Evolutionary conservation across 2,329 filamentous ascomycete genomes (phyloP).

Genomic region (Didymella lethalis): DNA sequence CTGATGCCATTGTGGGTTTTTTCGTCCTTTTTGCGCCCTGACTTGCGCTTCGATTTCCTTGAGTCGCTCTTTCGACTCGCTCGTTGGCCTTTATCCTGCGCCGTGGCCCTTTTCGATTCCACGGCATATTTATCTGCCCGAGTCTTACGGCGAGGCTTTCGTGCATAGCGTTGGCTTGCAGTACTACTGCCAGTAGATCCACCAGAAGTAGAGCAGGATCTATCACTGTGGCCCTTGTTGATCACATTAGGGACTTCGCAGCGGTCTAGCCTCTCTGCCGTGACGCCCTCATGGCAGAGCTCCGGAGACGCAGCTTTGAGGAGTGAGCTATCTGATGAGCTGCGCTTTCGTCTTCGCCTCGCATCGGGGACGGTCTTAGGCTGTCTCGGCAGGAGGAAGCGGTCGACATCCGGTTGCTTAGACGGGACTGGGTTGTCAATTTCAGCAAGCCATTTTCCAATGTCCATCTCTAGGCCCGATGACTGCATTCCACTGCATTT

Average conservation of each 20-base stretch:
- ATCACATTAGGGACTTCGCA: constrained; percentile 19
- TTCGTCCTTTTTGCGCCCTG: constrained; percentile 48
- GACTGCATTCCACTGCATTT: constrained; percentile 12
- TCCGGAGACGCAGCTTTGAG: constrained; percentile 32
- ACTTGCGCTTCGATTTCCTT: constrained; percentile 46
- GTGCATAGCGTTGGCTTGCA: constrained; percentile 49
- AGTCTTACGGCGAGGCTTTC: constrained; percentile 57
- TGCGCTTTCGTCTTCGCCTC: constrained; percentile 44
- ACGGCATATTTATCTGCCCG: constrained; percentile 56
- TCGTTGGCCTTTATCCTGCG: constrained; percentile 34
- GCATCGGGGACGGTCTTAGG: constrained; percentile 25
- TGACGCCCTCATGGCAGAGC: constrained; percentile 19
- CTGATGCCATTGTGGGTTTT: constrained; percentile 49
- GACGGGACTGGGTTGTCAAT: constrained; percentile 47
- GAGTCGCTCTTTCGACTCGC: constrained; percentile 35
- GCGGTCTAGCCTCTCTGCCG: constrained; percentile 9
- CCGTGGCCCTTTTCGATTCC: constrained; percentile 39
- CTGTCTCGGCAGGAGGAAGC: constrained; percentile 33
- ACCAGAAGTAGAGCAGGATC: constrained; percentile 23
- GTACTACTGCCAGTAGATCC: constrained; percentile 27
- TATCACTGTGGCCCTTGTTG: constrained; percentile 26
- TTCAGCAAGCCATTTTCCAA: constrained; percentile 55
- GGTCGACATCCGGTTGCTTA: constrained; percentile 30
- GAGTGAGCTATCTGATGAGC: constrained; percentile 52
- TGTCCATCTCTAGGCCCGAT: constrained; percentile 50